Evolutionary conservation across 2,329 filamentous ascomycete genomes (phyloP), one percentile per base, ranked within the genome.

Genomic region (Plenodomus biglobosus): DNA sequence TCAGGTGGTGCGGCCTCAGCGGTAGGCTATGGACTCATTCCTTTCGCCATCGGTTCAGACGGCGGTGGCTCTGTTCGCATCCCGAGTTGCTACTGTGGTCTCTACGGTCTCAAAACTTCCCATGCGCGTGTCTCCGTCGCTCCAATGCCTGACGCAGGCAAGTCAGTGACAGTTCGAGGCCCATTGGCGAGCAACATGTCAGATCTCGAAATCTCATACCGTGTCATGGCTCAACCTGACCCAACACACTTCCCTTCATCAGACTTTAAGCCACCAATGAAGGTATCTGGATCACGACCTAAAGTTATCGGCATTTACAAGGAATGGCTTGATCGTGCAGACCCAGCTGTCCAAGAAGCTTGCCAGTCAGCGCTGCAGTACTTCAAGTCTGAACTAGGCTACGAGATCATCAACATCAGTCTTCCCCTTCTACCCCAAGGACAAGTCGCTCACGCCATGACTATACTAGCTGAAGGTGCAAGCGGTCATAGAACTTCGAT

Each of bases 161-260:
- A 79, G 27, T 86, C 81, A 0, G 85, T 84, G 27, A 83, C 81
- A 46, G 86, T 94, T 15, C 76, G 82, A 6, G 89, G 90, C 0
- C 91, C 92, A 7, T 81, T 96, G 62, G 87, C 89, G 15, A 80
- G 83, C 40, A 92, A 81, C 45, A 88, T 88, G 53, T 78, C 85
- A 30, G 92, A 95, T 62, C 81, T 96, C 5, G 86, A 87, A 52
- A 78, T 91, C 43, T 86, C 88, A n/a, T 96, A 94, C 74, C 85
- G 88, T 41, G 69, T 88, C 60, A 90, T 95, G 80, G 81, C 88
- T 2, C 80, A 84, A 43, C 87, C 90, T 0, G 81, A 95, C 61
- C 82, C 85, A 0, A 71, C 78, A 2, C 80, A 86, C 65, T 75
- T 79, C 0, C 72, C 79, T 7, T 86, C 87, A 16, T 73, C 80